phyloP scores from a whole-genome alignment of 257 asterid species.

The Nyctanthes arbortristis region DNA sequence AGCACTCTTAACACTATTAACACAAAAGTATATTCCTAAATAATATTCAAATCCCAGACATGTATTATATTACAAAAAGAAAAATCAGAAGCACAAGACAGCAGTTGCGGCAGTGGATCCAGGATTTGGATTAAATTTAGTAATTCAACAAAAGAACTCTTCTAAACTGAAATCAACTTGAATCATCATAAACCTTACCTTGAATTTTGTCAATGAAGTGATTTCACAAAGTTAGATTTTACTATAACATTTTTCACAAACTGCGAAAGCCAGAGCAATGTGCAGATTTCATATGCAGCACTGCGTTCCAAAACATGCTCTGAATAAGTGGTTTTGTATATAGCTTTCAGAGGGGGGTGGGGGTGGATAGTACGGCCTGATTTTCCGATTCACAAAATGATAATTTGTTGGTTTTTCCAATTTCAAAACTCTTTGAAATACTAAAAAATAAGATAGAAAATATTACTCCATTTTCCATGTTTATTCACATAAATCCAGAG shows the following conservation, averaged over 20 bases:
- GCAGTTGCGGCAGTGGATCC: no score
- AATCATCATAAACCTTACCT: not conserved
- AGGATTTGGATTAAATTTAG: not conserved
- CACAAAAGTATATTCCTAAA: not conserved
- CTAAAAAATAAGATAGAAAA: not conserved
- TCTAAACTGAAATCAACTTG: not conserved
- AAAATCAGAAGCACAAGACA: no score
- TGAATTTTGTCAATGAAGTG: not conserved
- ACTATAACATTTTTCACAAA: not conserved
- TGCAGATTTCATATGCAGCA: not conserved
- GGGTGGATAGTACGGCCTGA: not conserved
- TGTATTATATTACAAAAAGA: not conserved
- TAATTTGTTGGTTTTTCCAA: not conserved
- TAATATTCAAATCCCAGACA: not conserved
- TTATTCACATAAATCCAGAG: not conserved
- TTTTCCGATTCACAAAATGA: not conserved
- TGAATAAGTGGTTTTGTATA: not conserved
- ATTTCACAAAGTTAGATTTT: not conserved
- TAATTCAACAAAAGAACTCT: not conserved
- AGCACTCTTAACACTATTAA: slow-evolving; percentile 20
- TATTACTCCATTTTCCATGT: not conserved
- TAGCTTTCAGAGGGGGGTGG: no score
- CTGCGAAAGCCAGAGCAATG: not conserved
- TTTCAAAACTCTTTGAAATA: not conserved
- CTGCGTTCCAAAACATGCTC: not conserved